Base-by-base conservation (phyloP, 164 flowering plant species). In the Sextonia rubra region DNA sequence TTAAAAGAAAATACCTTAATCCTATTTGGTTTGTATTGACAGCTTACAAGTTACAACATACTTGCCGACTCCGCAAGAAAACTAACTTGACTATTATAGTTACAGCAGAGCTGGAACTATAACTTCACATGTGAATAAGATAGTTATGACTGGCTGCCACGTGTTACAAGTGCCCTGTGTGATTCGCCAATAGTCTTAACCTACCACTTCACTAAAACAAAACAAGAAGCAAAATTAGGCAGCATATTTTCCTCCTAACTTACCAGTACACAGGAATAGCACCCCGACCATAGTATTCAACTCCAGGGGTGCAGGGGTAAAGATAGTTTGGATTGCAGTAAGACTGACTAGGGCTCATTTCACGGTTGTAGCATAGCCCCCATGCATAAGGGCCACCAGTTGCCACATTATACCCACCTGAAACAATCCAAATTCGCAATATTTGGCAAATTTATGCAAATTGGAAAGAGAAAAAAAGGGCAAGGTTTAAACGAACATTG, bases 201-300 rank as follows among this genome's bases (percentile, higher is more conserved):
- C 11, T 0, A 37, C 44, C 44, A 37, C 44, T 37, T 7, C 44
- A 37, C 44, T 37, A 37, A 8, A 14, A 62, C 20, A 24, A 3
- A 12, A 47, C 9, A 3, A 37, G 12, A 55, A 72, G 22, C 12
- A 27, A 48, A 6, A 49, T 23, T 12, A 64, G 15, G 47, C 0
- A 3, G 52, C 66, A 12, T 23, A 20, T 20, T 29, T 15, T 64
- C 22, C 12, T 64, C 22, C 12, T 18, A 37, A 68, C 69, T n/a
- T 85, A 94, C 97, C 98, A 94, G 86, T 88, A 94, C 4, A 94
- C 78, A 11, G 97, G 98, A 14, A 94, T 18, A 61, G 97, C 98
- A 78, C 98, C 98, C 18, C 98, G 93, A 17, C 98, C 98, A 75
- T 88, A 88, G 83, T 94, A 94, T 1, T 86, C 84, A 72, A 80